These are phyloP conservation scores for Tylopilus vinaceipallidus DNA, from an alignment of 768 basidiomycete species.

Conservation along the genomic window DNA sequence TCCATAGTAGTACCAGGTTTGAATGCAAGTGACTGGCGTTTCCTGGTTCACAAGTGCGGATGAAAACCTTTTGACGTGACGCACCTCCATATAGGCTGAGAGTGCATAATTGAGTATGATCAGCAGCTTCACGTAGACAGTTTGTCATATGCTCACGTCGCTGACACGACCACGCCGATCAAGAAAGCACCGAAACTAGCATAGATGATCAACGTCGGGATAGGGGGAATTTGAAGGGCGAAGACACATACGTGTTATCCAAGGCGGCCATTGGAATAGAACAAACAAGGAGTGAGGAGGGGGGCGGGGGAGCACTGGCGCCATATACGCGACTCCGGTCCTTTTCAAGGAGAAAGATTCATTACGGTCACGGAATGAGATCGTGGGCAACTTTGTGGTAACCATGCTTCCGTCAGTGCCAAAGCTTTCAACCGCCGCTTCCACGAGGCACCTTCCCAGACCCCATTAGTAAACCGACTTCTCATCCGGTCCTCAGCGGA, in stretches of 20 bases:
- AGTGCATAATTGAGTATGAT: not conserved
- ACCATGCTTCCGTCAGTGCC: conserved; percentile 22
- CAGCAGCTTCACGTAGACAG: conserved; percentile 1
- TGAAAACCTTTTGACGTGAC: conserved; percentile 8
- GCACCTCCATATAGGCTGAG: conserved; percentile 52
- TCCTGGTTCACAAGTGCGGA: conserved; percentile 4
- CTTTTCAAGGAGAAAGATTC: conserved; percentile 5
- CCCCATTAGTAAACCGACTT: conserved; percentile 16
- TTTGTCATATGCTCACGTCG: conserved; percentile 38
- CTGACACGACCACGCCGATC: conserved; percentile 54
- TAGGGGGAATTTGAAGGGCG: not conserved
- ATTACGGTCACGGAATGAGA: not conserved
- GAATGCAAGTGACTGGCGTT: conserved; percentile 50
- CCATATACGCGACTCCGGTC: not conserved
- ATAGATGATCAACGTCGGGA: conserved; percentile 1
- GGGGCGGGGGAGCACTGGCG: not conserved
- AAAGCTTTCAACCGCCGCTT: conserved; percentile 24
- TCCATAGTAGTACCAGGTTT: conserved; percentile 55
- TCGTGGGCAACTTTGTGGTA: conserved; percentile 15
- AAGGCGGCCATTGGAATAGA: conserved; percentile 20
- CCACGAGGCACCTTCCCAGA: conserved; percentile 14
- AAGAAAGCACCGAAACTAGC: conserved; percentile 51
- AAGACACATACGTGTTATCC: conserved; percentile 38
- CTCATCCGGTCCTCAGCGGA: conserved; percentile 11
- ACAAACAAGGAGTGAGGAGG: not conserved